Conservation (phyloP, 139 green algal species). For the Chlorella ohadii region DNA sequence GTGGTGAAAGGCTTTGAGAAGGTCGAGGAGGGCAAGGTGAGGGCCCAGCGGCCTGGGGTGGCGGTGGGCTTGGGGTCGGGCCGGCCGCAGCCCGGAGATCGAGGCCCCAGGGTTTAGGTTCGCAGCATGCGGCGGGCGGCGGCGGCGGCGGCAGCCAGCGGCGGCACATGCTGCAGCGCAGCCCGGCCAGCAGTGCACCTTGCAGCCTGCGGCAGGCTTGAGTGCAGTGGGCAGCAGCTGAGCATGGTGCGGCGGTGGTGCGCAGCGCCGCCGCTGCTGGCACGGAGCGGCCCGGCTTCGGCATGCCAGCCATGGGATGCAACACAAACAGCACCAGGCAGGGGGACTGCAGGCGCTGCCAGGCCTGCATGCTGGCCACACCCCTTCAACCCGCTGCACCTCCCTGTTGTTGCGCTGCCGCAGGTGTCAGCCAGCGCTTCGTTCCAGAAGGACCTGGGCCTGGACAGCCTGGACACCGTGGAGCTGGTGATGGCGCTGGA, state of each 20-base stretch:
- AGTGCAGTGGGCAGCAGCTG: too few species aligned
- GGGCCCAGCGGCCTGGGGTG: background rate
- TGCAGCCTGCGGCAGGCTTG: background rate
- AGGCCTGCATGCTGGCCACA: too few species aligned
- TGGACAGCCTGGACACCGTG: constrained; percentile 98
- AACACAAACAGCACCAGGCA: background rate
- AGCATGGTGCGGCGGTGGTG: too few species aligned
- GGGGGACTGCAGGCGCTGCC: background rate
- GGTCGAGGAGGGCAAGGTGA: constrained; percentile 94
- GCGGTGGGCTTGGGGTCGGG: background rate
- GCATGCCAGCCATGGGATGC: too few species aligned
- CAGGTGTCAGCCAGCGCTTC: constrained; percentile 79
- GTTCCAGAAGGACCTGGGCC: constrained; percentile 96
- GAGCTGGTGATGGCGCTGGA: constrained; percentile 99
- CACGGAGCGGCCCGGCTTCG: too few species aligned
- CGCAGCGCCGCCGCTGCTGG: too few species aligned
- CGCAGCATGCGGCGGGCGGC: background rate
- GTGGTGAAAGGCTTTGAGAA: constrained; percentile 99
- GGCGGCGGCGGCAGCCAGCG: background rate
- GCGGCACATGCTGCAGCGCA: background rate
- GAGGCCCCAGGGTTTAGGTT: constrained; percentile 4
- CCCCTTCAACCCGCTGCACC: too few species aligned
- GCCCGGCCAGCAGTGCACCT: background rate
- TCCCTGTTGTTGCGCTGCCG: background rate
- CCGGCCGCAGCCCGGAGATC: background rate